Evolutionary conservation across 129 eudicot genomes (phyloP), one percentile per base, ranked within the genome.

Genomic region (Artemisia argyi): DNA sequence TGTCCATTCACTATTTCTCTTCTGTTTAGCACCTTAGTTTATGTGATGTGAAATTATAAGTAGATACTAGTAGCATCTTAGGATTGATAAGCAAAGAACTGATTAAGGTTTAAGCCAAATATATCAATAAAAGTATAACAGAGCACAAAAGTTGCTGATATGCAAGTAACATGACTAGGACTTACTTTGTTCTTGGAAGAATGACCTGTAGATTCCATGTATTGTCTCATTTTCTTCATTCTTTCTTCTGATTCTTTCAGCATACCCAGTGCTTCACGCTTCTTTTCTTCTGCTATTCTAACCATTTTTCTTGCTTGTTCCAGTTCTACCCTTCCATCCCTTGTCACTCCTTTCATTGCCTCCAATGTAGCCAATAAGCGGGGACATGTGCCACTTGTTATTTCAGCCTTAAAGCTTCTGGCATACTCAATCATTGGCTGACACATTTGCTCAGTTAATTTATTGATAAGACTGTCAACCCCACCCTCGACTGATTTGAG

Each of bases 351-450:
- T 70, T 68, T 85, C 89, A 90, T 85, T 58, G 87, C 94, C 72
- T 85, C 89, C 73, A 90, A 77, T 44, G 84, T 68, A 11, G 75
- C 76, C 78, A 90, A 47, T 66, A 87, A 49, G 15, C 63, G 85
- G 2, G 80, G 76, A 53, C 84, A 87, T 46, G 85, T 74, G 57
- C 91, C 91, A 18, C 78, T 48, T 68, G 68, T 69, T 72, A 90
- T 68, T 77, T 87, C 97, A 44, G 71, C 72, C 76, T 87, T 83
- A 57, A 77, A 77, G 69, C 73, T 81, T 48, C 77, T 79, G 56
- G 81, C 87, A 82, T 87, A 85, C 68, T 83, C 77, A 2, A 73
- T 82, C 94, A 90, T 85, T 16, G 91, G 97, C 68, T 73, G 68
- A 70, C 91, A 85, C 89, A 90, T 83, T 65, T 74, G 66, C 3